A percentile compares a stretch with the other conserved stretches of the same genome.
phyloP scores from a whole-genome alignment of 2,329 filamentous ascomycete species.

The Kalmusia sp. region DNA sequence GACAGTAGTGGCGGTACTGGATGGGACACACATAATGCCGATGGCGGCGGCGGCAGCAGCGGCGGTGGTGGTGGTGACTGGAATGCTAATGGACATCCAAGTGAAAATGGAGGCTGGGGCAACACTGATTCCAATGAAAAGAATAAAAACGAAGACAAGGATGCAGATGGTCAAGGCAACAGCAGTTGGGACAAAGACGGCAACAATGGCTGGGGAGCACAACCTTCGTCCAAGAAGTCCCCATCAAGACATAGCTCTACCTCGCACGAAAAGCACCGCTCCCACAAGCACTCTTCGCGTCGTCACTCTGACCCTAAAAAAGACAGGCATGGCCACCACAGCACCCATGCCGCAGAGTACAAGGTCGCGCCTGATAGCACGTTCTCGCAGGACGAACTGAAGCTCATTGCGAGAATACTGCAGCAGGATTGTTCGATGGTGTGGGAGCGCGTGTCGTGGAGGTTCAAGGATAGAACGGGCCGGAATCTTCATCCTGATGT shows the following conservation, averaged over 20 bases:
- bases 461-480: constrained; percentile 59
- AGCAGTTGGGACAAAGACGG: neutral
- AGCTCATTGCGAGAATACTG: constrained; percentile 53
- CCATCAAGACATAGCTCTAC: too few relatives aligned
- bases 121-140: neutral
- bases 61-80: neutral
- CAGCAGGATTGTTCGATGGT: constrained; percentile 51
- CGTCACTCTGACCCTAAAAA: neutral
- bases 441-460: constrained; percentile 56
- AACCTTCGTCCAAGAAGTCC: neutral
- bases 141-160: neutral
- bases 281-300: neutral
- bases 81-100: too few relatives aligned
- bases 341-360: constrained; percentile 13
- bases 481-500: constrained; percentile 52
- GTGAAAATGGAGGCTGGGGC: neutral
- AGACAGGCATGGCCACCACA: neutral
- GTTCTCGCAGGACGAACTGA: constrained; percentile 44
- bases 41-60: neutral
- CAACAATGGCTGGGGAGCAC: neutral
- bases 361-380: constrained; percentile 35
- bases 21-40: neutral
- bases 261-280: neutral
- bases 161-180: neutral
- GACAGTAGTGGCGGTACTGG: neutral